phyloP scores from a whole-genome alignment of 2,329 filamentous ascomycete genomes.

The Colletotrichum filicis region DNA sequence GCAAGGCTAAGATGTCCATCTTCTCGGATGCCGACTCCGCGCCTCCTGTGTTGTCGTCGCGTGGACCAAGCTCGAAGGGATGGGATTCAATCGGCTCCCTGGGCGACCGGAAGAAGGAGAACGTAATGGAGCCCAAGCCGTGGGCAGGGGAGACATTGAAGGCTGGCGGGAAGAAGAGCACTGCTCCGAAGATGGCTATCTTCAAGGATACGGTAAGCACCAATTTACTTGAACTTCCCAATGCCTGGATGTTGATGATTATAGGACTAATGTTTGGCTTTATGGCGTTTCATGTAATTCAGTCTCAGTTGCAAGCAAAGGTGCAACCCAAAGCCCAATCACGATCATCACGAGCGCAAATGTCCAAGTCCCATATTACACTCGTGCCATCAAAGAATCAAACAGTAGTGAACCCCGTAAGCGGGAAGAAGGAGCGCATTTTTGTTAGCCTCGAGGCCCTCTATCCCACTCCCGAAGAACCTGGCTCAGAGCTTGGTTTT shows the following conservation, averaged over 20 bases:
- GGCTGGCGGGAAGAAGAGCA: constrained; percentile 83
- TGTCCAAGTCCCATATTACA: constrained; percentile 71
- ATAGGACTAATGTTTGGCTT: constrained; percentile 88
- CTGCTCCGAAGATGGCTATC: constrained; percentile 84
- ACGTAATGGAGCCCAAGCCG: constrained; percentile 83
- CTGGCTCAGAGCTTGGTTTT: constrained; percentile 83
- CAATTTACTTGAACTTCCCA: constrained; percentile 47
- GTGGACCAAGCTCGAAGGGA: constrained; percentile 70
- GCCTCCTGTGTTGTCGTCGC: constrained; percentile 65
- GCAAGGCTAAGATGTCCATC: constrained; percentile 86
- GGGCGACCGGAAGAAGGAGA: constrained; percentile 93
- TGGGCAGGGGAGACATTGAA: constrained; percentile 94
- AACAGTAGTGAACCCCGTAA: constrained; percentile 84
- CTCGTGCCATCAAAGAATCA: constrained; percentile 79
- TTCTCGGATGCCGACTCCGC: constrained; percentile 82
- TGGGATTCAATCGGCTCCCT: constrained; percentile 95
- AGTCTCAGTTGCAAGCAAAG: constrained; percentile 50
- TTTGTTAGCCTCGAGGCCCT: constrained; percentile 88
- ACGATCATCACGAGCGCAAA: constrained; percentile 59
- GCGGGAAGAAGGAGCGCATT: constrained; percentile 85
- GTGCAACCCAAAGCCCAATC: constrained; percentile 41
- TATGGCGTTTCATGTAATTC: constrained; percentile 63
- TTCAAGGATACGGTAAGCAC: constrained; percentile 94
- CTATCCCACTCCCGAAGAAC: constrained; percentile 80
- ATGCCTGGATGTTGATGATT: constrained; percentile 82